phyloP scores from a whole-genome alignment of 306 rosid species.

The Cicer chorassanicum region DNA sequence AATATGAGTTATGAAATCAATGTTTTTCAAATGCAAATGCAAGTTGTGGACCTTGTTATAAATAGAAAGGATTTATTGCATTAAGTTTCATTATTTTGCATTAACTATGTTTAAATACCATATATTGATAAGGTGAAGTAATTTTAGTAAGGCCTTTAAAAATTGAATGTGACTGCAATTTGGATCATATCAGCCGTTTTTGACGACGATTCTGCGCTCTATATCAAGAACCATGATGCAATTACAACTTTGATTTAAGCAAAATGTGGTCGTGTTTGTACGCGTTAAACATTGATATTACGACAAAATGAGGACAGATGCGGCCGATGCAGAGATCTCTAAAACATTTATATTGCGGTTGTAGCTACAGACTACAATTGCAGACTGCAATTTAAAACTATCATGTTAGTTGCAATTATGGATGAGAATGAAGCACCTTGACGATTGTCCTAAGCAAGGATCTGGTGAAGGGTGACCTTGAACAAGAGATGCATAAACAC shows the following conservation, averaged over 20 bases:
- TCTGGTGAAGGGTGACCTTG: slow-evolving; percentile 56
- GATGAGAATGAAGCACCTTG: slow-evolving; percentile 60
- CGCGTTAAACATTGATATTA: too few relatives aligned
- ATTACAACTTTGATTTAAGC: not conserved
- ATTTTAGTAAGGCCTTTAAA: not conserved
- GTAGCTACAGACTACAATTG: too few relatives aligned
- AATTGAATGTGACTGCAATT: not conserved
- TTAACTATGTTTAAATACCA: not conserved
- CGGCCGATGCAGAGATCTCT: too few relatives aligned
- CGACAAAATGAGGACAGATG: too few relatives aligned
- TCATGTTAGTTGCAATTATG: not conserved
- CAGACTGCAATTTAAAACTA: not conserved
- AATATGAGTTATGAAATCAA: not conserved
- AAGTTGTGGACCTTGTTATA: too few relatives aligned
- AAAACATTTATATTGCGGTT: too few relatives aligned
- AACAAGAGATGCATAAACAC: slow-evolving; percentile 74
- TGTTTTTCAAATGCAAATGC: not conserved
- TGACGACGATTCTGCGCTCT: too few relatives aligned
- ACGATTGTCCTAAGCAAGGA: slow-evolving; percentile 52
- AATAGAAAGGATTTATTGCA: too few relatives aligned
- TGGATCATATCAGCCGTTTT: not conserved
- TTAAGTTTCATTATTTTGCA: too few relatives aligned
- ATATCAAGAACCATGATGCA: not conserved
- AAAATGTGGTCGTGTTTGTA: too few relatives aligned
- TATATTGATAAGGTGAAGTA: slow-evolving; percentile 26